Evolutionary conservation across 768 basidiomycete species (phyloP).

Genomic region (Grammothele lineata): DNA sequence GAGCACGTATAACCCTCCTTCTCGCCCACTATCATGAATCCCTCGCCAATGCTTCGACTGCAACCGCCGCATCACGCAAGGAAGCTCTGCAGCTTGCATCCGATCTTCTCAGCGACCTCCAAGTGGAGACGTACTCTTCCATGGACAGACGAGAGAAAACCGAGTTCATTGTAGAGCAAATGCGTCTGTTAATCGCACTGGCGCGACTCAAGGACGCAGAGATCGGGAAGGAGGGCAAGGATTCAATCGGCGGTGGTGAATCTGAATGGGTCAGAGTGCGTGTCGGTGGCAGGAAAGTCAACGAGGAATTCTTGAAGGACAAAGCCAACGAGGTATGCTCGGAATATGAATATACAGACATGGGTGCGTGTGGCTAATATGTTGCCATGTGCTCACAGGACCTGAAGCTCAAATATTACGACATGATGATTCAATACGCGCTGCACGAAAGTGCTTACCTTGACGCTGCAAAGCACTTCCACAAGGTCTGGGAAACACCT

Average conservation of each 20-base stretch:
- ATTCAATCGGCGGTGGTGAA: slow-evolving; percentile 65
- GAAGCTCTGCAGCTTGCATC: slow-evolving; percentile 83
- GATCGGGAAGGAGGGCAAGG: slow-evolving; percentile 49
- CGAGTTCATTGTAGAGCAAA: slow-evolving; percentile 96
- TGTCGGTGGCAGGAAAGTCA: slow-evolving; percentile 91
- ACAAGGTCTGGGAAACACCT: slow-evolving; percentile 97
- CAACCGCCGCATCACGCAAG: slow-evolving; percentile 36
- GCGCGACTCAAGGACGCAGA: slow-evolving; percentile 74
- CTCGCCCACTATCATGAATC: slow-evolving; percentile 84
- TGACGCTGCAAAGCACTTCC: slow-evolving; percentile 91
- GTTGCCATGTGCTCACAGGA: slow-evolving; percentile 46
- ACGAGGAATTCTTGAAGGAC: slow-evolving; percentile 87
- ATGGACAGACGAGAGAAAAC: slow-evolving; percentile 99
- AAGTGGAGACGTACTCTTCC: slow-evolving; percentile 98
- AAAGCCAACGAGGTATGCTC: slow-evolving; percentile 77
- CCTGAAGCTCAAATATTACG: slow-evolving; percentile 93
- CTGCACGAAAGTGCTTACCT: slow-evolving; percentile 82
- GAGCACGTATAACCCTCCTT: slow-evolving; percentile 88
- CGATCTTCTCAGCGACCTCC: slow-evolving; percentile 88
- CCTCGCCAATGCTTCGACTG: slow-evolving; percentile 45
- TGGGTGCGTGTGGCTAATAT: background rate
- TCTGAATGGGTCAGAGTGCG: slow-evolving; percentile 91
- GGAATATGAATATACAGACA: background rate
- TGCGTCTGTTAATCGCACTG: slow-evolving; percentile 80
- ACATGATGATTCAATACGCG: slow-evolving; percentile 94